phyloP scores from a whole-genome alignment of 1,139 yeast genomes.

The Candida gigantensis region DNA sequence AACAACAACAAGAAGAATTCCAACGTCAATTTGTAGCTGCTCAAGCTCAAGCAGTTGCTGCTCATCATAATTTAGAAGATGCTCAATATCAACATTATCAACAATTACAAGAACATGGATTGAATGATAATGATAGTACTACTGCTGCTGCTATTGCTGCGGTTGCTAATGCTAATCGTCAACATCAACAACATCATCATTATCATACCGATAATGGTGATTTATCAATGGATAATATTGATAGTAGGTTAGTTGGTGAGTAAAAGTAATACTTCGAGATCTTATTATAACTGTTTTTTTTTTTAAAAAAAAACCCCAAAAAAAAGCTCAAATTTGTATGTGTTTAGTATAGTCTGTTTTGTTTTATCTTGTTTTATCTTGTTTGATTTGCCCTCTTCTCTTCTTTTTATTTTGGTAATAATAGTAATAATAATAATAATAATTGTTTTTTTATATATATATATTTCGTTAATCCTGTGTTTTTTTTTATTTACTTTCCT shows the following conservation, averaged over 20 bases:
- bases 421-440: slow-evolving; percentile 1
- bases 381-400: too few relatives aligned
- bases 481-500: too few relatives aligned
- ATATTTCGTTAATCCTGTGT: not conserved
- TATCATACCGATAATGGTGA: slow-evolving; percentile 33
- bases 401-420: too few relatives aligned
- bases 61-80: slow-evolving; percentile 30
- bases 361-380: not conserved
- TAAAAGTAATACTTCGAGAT: slow-evolving; percentile 16
- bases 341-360: not conserved
- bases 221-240: slow-evolving; percentile 50
- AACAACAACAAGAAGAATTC: slow-evolving; percentile 40
- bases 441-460: not conserved
- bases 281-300: too few relatives aligned
- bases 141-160: slow-evolving; percentile 50
- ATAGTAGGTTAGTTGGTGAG: slow-evolving; percentile 49
- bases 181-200: slow-evolving; percentile 26
- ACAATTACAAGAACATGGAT: slow-evolving; percentile 23
- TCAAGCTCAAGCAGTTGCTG: slow-evolving; percentile 41
- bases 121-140: slow-evolving; percentile 24
- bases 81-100: slow-evolving; percentile 34
- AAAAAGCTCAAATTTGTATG: not conserved
- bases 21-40: slow-evolving; percentile 36
- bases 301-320: not conserved
- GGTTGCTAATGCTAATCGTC: slow-evolving; percentile 36